These are phyloP conservation scores for Microdochium paspali DNA, from an alignment of 2,329 filamentous ascomycete genomes.

Conservation along the genomic window DNA sequence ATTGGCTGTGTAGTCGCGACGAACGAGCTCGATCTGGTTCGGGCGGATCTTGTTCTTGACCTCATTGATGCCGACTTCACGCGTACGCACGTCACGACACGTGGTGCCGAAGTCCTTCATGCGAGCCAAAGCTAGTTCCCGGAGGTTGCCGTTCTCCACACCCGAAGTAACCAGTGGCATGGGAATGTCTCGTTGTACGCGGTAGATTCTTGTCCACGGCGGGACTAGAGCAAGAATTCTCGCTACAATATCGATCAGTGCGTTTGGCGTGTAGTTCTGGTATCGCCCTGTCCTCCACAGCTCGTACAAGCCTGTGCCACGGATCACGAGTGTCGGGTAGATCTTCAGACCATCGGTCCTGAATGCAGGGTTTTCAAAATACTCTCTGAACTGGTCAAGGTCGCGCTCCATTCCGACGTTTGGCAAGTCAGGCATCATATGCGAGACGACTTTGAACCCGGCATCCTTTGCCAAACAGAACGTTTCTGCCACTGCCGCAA, in stretches of 20 bases:
- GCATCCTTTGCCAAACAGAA: conserved; percentile 97
- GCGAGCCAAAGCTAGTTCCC: conserved; percentile 84
- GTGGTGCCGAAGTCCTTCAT: conserved; percentile 99
- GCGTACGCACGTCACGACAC: conserved; percentile 90
- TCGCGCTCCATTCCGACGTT: conserved; percentile 99
- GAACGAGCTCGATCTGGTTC: conserved; percentile 89
- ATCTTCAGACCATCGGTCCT: conserved; percentile 96
- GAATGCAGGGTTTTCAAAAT: conserved; percentile 95
- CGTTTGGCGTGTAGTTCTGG: conserved; percentile 98
- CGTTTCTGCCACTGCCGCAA: conserved; percentile 89
- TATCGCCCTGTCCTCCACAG: conserved; percentile 95
- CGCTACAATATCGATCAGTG: conserved; percentile 88
- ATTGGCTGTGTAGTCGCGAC: conserved; percentile 89
- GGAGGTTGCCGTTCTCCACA: conserved; percentile 93
- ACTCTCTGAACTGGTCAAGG: conserved; percentile 92
- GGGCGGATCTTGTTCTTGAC: conserved; percentile 98
- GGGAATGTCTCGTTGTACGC: conserved; percentile 97
- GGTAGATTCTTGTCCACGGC: conserved; percentile 97
- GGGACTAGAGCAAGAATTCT: conserved; percentile 92
- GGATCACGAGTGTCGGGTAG: conserved; percentile 93
- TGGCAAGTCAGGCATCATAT: conserved; percentile 99
- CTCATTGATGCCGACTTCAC: conserved; percentile 97
- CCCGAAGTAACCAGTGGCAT: conserved; percentile 99
- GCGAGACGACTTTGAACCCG: conserved; percentile 96
- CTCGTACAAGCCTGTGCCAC: conserved; percentile 93